phyloP scores from a whole-genome alignment of 306 rosid species.

The Lathyrus sativus region DNA sequence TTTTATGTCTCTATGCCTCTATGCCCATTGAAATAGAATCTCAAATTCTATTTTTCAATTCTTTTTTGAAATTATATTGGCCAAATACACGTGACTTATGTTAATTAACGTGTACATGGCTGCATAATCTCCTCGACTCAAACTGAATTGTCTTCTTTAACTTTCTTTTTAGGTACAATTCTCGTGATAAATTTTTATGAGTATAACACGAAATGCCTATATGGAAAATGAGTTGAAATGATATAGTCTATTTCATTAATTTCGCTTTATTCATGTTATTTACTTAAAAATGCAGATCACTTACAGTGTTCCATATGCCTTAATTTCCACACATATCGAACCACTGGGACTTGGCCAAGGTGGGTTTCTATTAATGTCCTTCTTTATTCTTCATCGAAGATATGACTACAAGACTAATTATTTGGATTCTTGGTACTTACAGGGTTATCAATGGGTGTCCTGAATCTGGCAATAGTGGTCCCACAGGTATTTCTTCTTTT shows the following conservation, averaged over 20 bases:
- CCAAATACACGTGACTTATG: slow-evolving; percentile 3
- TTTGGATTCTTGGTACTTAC: slow-evolving; percentile 48
- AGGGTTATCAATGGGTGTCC: slow-evolving; percentile 95
- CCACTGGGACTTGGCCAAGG: slow-evolving; percentile 97
- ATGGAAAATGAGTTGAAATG: slow-evolving; percentile 33
- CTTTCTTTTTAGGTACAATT: slow-evolving; percentile 2
- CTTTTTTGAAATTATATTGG: slow-evolving; percentile 3
- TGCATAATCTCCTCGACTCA: slow-evolving; percentile 11
- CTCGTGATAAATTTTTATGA: slow-evolving; percentile 22
- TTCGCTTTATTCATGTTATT: slow-evolving; percentile 34
- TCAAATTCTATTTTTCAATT: slow-evolving; percentile 24
- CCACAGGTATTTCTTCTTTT: slow-evolving; percentile 75
- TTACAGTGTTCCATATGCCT: slow-evolving; percentile 92
- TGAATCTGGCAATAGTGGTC: slow-evolving; percentile 86
- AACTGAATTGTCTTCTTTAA: slow-evolving; percentile 13
- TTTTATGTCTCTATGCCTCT: slow-evolving; percentile 12
- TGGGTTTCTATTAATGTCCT: slow-evolving; percentile 37
- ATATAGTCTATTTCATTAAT: slow-evolving; percentile 23
- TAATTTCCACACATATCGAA: slow-evolving; percentile 75
- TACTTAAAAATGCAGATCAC: slow-evolving; percentile 62
- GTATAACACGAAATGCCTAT: slow-evolving; percentile 25
- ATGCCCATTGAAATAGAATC: not conserved
- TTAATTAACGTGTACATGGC: slow-evolving; percentile 12
- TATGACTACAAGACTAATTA: slow-evolving; percentile 36
- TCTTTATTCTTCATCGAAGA: slow-evolving; percentile 33